phyloP scores from a whole-genome alignment of 2,329 filamentous ascomycete species.

The Alternaria atra region DNA sequence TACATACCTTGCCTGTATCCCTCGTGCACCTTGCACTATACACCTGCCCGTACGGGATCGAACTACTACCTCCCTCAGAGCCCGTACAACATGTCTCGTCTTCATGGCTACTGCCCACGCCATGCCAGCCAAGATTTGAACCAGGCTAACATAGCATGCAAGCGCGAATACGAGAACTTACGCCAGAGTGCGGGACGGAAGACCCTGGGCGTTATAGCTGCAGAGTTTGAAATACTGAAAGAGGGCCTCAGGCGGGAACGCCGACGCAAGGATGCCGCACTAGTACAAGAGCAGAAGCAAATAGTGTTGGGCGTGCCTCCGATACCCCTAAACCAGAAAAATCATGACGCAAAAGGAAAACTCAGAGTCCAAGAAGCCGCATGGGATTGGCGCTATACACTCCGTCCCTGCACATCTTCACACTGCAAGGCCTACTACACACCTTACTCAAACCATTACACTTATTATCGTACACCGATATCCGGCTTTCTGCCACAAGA shows the following conservation, averaged over 20 bases:
- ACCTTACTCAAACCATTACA: conserved; percentile 35
- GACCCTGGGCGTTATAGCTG: conserved; percentile 38
- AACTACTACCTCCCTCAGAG: conserved; percentile 41
- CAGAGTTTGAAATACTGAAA: conserved; percentile 39
- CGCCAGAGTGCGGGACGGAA: conserved; percentile 47
- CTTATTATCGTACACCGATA: conserved; percentile 33
- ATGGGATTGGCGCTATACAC: conserved; percentile 41
- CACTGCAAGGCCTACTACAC: conserved; percentile 35
- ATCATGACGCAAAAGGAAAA: conserved; percentile 1
- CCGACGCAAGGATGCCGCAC: conserved; percentile 15
- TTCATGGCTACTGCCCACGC: conserved; percentile 38
- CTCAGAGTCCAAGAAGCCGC: not conserved
- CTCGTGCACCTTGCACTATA: conserved; percentile 38
- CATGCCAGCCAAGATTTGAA: conserved; percentile 42
- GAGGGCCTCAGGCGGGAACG: conserved; percentile 26
- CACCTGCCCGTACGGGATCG: conserved; percentile 30
- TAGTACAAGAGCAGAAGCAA: conserved; percentile 22
- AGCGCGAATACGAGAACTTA: conserved; percentile 38
- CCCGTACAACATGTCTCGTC: conserved; percentile 38
- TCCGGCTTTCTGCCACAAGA: conserved; percentile 25
- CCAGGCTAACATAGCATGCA: conserved; percentile 34
- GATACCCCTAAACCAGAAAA: not conserved
- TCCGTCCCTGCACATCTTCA: conserved; percentile 36
- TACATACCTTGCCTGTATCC: conserved; percentile 42
- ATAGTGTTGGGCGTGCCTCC: conserved; percentile 22